These are phyloP conservation scores for Cladosporium sp. DNA, from an alignment of 2,329 filamentous ascomycete genomes.

Conservation along the genomic window DNA sequence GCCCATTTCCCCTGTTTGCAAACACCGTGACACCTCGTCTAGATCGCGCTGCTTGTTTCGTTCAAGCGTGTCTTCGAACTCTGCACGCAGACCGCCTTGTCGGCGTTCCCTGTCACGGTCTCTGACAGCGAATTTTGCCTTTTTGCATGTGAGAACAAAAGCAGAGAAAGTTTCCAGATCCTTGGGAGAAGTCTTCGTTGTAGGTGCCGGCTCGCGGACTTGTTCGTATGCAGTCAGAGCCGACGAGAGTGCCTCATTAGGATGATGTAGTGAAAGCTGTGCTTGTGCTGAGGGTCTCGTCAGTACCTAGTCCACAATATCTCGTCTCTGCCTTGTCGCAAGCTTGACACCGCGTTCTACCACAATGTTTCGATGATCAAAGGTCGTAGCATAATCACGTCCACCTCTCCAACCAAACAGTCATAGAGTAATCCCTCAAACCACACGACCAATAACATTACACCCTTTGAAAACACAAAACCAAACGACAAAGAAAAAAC, in stretches of 20 bases:
- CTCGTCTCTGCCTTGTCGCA: not conserved
- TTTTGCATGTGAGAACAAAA: slow-evolving; percentile 77
- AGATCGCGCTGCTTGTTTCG: slow-evolving; percentile 49
- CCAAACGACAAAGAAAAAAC: not conserved
- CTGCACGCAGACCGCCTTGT: slow-evolving; percentile 58
- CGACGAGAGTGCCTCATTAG: slow-evolving; percentile 69
- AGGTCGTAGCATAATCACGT: not conserved
- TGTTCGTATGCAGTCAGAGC: slow-evolving; percentile 70
- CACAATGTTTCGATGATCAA: not conserved
- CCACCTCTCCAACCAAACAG: not conserved
- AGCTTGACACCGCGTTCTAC: not conserved
- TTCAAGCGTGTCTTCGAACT: slow-evolving; percentile 57
- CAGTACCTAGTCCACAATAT: not conserved
- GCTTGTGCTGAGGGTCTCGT: slow-evolving; percentile 61
- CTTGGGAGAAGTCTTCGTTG: slow-evolving; percentile 48
- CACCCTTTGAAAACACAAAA: not conserved
- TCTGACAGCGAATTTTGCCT: slow-evolving; percentile 76
- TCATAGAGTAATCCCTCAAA: slow-evolving; percentile 24
- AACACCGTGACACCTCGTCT: slow-evolving; percentile 29
- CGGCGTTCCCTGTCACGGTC: slow-evolving; percentile 64
- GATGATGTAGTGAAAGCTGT: slow-evolving; percentile 70
- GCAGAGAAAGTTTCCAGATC: slow-evolving; percentile 56
- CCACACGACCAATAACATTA: slow-evolving; percentile 25
- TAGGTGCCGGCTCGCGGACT: slow-evolving; percentile 54
- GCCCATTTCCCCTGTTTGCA: slow-evolving; percentile 41